Conservation (phyloP, 768 basidiomycete species). For the Podaxis sp. region DNA sequence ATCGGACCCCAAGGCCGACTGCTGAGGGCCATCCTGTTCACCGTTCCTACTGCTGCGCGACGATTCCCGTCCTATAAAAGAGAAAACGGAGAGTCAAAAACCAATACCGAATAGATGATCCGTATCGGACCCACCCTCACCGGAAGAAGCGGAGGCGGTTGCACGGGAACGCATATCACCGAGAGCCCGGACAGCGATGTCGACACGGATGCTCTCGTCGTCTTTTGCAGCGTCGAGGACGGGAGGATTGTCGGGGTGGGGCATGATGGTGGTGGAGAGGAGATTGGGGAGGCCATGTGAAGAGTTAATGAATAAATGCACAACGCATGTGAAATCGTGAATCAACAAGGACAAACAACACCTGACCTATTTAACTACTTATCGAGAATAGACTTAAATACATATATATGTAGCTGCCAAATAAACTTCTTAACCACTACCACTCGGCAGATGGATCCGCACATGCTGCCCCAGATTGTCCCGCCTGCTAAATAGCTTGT, state of each 20-base stretch:
- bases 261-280: conserved; percentile 19
- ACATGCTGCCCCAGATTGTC: conserved; percentile 81
- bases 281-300: conserved; percentile 19
- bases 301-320: not conserved
- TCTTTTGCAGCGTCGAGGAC: conserved; percentile 25
- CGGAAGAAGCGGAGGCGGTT: conserved; percentile 35
- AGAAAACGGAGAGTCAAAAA: conserved; percentile 14
- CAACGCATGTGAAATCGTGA: conserved; percentile 11
- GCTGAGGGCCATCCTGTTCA: conserved; percentile 8
- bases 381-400: not conserved
- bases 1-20: conserved; percentile 24
- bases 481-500: conserved; percentile 67
- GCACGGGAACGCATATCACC: conserved; percentile 62
- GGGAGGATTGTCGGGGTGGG: conserved; percentile 17
- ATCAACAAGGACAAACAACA: conserved; percentile 16
- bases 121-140: conserved; percentile 15
- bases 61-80: conserved; percentile 11
- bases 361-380: not conserved
- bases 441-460: conserved; percentile 49
- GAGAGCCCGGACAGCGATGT: conserved; percentile 75
- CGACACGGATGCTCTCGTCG: conserved; percentile 71
- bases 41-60: conserved; percentile 14
- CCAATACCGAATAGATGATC: conserved; percentile 5
- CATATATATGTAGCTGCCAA: not conserved
- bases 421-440: not conserved